phyloP scores from a whole-genome alignment of 768 basidiomycete genomes.

The Harrya chromipes region DNA sequence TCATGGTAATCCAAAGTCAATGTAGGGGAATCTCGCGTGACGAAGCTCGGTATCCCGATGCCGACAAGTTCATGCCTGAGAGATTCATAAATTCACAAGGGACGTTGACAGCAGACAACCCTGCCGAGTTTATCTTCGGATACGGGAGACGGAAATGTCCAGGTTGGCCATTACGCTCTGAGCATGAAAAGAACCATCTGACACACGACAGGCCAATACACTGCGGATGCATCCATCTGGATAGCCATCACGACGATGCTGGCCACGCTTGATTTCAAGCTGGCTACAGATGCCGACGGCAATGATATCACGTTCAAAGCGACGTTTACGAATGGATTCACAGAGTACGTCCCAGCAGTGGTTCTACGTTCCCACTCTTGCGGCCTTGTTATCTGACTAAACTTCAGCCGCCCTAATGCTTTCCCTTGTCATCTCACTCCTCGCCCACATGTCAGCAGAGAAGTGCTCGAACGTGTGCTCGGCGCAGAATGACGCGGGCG shows the following conservation, averaged over 20 bases:
- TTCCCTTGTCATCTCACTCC: background rate
- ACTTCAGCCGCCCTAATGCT: background rate
- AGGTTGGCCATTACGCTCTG: background rate
- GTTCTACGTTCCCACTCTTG: background rate
- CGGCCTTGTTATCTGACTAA: background rate
- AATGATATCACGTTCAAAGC: slow-evolving; percentile 9
- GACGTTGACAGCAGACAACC: slow-evolving; percentile 8
- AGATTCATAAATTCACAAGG: slow-evolving; percentile 11
- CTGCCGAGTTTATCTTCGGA: slow-evolving; percentile 5
- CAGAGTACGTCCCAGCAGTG: background rate
- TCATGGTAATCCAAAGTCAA: background rate
- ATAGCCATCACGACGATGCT: slow-evolving; percentile 7
- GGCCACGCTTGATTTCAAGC: slow-evolving; percentile 5
- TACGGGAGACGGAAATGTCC: slow-evolving; percentile 6
- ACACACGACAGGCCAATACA: slow-evolving; percentile 1
- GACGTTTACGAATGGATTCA: background rate
- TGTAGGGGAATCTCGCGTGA: slow-evolving; percentile 12
- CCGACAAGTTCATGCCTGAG: slow-evolving; percentile 11
- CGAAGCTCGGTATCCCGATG: slow-evolving; percentile 9
- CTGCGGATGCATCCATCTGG: slow-evolving; percentile 10
- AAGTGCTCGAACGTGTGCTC: background rate
- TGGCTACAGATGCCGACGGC: slow-evolving; percentile 3
- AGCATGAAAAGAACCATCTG: background rate
- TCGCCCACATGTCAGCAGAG: background rate
- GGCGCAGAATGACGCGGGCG: background rate